Evolutionary conservation across 805 yeast species (phyloP), one percentile per base, ranked within the genome.

Genomic region (Clavispora asparagi): DNA sequence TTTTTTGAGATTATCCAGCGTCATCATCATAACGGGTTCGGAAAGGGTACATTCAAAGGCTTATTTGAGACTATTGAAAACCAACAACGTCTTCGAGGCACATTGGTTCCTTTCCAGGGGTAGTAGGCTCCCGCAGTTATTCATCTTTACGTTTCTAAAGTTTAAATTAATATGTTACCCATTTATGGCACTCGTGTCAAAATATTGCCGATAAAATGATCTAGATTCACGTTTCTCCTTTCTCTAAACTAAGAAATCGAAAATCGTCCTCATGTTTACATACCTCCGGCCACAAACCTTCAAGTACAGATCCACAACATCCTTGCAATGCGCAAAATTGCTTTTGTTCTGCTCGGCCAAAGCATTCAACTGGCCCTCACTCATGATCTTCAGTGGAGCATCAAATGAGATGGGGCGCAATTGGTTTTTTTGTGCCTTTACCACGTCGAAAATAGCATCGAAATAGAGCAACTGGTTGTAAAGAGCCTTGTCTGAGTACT

Each of bases 391-490:
- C 27, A 28, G 19, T 8, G 40, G 31, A 10, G 17, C 25, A 39
- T 61, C 73, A 43, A 74, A 70, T 27, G 40, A 41, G 14, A 84
- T 61, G 0, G 87, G 85, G 55, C 80, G 80, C 57, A 86, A 59
- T 50, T 64, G 61, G 40, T 71, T 69, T 44, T 64, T 70, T 65
- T 83, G 86, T 42, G 87, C 89, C 63, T 85, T 85, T 46, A 85
- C 90, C 37, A 82, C 81, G 62, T 91, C 94, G 64, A 92, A 94
- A 27, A 94, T 61, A 2, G 90, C 78, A 51, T 80, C 82, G 55
- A 87, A 79, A 59, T 88, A 92, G 39, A 87, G 72, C 53, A 94
- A 70, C 66, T 94, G 98, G 58, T 87, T 87, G 71, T 91, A 92
- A 35, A 94, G 72, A 43, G 81, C 84, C 60, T 84, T 85, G 62